A percentile compares a stretch with the other conserved stretches of the same genome.
Evolutionary conservation across 148 eudicot species (phyloP).

Genomic region (Spergularia bocconei): DNA sequence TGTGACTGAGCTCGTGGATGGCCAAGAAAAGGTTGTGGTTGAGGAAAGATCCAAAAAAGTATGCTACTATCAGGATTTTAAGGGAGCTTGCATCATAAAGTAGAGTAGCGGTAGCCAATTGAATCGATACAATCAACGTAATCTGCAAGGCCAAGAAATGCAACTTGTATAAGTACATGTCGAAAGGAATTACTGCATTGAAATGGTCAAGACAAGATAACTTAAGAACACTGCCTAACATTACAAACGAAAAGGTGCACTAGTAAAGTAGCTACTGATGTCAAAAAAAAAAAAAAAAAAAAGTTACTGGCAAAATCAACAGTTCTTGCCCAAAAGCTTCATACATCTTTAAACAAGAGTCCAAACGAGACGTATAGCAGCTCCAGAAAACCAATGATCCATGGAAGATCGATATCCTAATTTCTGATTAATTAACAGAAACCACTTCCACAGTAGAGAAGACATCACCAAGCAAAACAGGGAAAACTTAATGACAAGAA

Average conservation of each 20-base stretch:
- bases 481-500: neutral
- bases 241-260: neutral
- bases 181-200: neutral
- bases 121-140: slow-evolving; percentile 59
- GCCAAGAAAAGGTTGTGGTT: slow-evolving; percentile 98
- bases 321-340: no score
- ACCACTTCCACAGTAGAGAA: neutral
- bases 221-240: neutral
- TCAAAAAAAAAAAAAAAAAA: no score
- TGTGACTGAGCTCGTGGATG: slow-evolving; percentile 92
- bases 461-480: neutral
- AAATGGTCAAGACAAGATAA: neutral
- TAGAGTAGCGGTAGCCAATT: slow-evolving; percentile 80
- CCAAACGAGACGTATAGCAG: neutral
- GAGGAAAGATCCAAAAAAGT: slow-evolving; percentile 87
- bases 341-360: no score
- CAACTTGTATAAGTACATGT: neutral
- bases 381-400: neutral
- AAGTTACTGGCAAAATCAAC: no score
- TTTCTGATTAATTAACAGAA: neutral
- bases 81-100: slow-evolving; percentile 48
- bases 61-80: slow-evolving; percentile 58
- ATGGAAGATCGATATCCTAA: neutral
- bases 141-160: slow-evolving; percentile 47
- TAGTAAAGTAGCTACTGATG: neutral